phyloP scores from a whole-genome alignment of 495 filamentous ascomycete genomes.

The Trichocladium uniseriatum region DNA sequence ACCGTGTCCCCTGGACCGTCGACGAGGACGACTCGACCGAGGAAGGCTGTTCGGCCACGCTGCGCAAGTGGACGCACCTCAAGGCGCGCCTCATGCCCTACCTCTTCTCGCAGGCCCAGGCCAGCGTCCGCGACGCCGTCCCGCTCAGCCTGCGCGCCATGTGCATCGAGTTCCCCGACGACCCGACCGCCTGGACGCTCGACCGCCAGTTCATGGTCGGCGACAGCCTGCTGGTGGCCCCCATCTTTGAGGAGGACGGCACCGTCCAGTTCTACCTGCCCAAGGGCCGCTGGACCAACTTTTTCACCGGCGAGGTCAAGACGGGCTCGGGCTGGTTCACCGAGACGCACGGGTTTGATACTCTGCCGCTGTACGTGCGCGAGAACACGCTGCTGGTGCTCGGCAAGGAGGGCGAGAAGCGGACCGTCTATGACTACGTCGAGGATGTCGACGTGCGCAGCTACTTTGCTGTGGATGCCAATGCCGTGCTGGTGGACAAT shows the following conservation, averaged over 20 bases:
- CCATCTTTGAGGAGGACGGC: conserved; percentile 51
- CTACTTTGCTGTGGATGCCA: conserved; percentile 27
- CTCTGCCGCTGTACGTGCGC: conserved; percentile 41
- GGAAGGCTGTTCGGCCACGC: conserved; percentile 43
- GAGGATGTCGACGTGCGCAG: conserved; percentile 35
- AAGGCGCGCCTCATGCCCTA: conserved; percentile 59
- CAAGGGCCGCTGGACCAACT: conserved; percentile 47
- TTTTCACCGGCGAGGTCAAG: conserved; percentile 38
- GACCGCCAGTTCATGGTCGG: conserved; percentile 63
- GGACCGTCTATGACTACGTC: conserved; percentile 43
- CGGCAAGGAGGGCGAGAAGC: conserved; percentile 34
- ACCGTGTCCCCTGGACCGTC: conserved; percentile 64
- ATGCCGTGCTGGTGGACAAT: conserved; percentile 28
- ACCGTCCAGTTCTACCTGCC: conserved; percentile 57
- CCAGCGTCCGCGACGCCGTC: conserved; percentile 36
- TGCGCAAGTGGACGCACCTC: conserved; percentile 49
- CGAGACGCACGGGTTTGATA: conserved; percentile 39
- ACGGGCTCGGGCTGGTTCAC: conserved; percentile 39
- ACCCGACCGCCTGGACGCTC: conserved; percentile 52
- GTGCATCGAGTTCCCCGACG: conserved; percentile 57
- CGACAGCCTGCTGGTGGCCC: conserved; percentile 47
- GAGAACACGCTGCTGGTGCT: conserved; percentile 41
- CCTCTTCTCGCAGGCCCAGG: conserved; percentile 46
- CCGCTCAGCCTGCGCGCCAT: conserved; percentile 50
- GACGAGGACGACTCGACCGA: conserved; percentile 45